Percentiles rank a stretch among this genome's conserved stretches.
Conservation (phyloP, 306 rosid genomes). For the Argentina anserina region DNA sequence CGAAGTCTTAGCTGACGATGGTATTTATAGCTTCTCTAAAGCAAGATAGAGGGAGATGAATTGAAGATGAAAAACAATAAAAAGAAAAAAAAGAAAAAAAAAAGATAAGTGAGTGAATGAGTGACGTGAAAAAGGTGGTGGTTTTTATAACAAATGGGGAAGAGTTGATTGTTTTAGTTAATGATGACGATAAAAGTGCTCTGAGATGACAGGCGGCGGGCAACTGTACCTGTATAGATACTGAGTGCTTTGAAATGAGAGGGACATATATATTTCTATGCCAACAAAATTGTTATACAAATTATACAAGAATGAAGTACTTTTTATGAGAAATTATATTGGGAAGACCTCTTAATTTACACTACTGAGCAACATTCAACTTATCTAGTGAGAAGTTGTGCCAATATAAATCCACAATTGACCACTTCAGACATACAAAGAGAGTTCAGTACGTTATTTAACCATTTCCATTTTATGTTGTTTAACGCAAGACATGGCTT, state of each 20-base stretch:
- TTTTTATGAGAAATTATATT: background rate
- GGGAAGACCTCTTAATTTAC: background rate
- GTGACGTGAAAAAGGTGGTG: constrained; percentile 52
- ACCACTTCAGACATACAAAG: no score
- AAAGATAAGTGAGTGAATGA: constrained; percentile 8
- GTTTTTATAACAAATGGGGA: constrained; percentile 14
- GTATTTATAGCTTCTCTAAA: constrained; percentile 43
- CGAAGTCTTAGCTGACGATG: constrained; percentile 21
- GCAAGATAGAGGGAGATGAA: constrained; percentile 15
- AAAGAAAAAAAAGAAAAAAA: background rate
- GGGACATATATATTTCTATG: background rate
- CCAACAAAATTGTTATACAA: background rate
- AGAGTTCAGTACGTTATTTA: no score
- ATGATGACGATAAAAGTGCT: background rate
- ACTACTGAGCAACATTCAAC: no score
- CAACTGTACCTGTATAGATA: constrained; percentile 1
- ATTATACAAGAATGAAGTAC: background rate
- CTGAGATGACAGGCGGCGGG: constrained; percentile 24
- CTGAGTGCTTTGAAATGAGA: background rate
- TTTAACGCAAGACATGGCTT: no score
- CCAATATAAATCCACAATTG: no score
- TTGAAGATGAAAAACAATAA: background rate
- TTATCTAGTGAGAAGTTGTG: no score
- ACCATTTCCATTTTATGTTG: no score
- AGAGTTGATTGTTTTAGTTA: constrained; percentile 21